phyloP scores from a whole-genome alignment of 805 yeast genomes.

The Sugiyamaella marilandica region DNA sequence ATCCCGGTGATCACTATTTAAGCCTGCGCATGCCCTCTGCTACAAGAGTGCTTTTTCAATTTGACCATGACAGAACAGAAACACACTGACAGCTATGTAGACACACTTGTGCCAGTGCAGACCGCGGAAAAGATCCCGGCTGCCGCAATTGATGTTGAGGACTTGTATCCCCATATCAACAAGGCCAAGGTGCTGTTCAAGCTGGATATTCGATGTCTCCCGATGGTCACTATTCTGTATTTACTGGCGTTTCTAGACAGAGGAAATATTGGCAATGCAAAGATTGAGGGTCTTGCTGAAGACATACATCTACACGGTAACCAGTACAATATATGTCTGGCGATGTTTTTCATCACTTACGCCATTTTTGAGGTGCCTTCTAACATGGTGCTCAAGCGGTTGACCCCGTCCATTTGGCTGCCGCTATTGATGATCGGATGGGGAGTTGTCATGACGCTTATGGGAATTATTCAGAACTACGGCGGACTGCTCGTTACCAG shows the following conservation, averaged over 20 bases:
- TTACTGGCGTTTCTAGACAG: conserved; percentile 33
- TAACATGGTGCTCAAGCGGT: conserved; percentile 28
- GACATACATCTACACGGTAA: conserved; percentile 36
- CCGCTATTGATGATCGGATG: conserved; percentile 45
- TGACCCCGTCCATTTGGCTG: conserved; percentile 45
- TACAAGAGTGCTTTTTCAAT: no score
- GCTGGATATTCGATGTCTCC: conserved; percentile 40
- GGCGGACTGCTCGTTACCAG: conserved; percentile 44
- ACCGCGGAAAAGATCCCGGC: background rate
- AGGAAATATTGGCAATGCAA: conserved; percentile 35
- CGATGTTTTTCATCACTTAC: conserved; percentile 40
- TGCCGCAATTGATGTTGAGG: background rate
- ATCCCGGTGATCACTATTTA: no score
- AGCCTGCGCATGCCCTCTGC: no score
- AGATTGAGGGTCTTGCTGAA: conserved; percentile 29
- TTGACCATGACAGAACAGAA: background rate
- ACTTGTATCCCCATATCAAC: background rate
- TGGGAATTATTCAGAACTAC: conserved; percentile 43
- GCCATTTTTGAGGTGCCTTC: conserved; percentile 32
- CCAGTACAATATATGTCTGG: conserved; percentile 40
- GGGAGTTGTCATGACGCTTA: conserved; percentile 47
- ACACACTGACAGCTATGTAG: background rate
- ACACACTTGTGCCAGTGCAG: background rate
- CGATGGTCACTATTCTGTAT: conserved; percentile 30
- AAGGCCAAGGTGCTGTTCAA: conserved; percentile 39